A percentile compares a stretch with the other conserved stretches of the same genome.
Evolutionary conservation across 2,329 filamentous ascomycete genomes (phyloP).

Genomic region (Aspergillus pseudoterreus): DNA sequence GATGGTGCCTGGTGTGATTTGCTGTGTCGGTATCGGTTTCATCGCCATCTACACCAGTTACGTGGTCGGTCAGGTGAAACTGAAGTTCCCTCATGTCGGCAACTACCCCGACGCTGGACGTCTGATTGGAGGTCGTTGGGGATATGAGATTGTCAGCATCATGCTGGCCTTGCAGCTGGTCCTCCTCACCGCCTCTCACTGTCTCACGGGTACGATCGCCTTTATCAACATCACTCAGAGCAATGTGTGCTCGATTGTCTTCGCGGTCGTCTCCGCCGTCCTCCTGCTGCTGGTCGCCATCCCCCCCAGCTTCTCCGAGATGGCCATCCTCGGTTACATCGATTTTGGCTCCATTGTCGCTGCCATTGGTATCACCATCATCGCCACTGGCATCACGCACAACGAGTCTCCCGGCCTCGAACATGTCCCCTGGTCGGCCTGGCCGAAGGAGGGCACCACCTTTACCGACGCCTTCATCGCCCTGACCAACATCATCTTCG

Average conservation of each 20-base stretch:
- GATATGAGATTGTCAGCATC: slow-evolving; percentile 40
- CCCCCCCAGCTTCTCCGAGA: slow-evolving; percentile 35
- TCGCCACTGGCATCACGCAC: slow-evolving; percentile 30
- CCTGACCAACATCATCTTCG: slow-evolving; percentile 35
- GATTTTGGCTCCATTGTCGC: slow-evolving; percentile 34
- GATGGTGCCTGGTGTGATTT: slow-evolving; percentile 45
- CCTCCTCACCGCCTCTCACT: slow-evolving; percentile 43
- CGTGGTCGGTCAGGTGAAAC: slow-evolving; percentile 38
- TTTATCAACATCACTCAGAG: slow-evolving; percentile 41
- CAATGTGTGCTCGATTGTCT: slow-evolving; percentile 40
- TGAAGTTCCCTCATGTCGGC: slow-evolving; percentile 36
- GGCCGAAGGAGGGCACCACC: slow-evolving; percentile 25
- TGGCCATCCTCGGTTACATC: slow-evolving; percentile 36
- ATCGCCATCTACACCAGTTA: slow-evolving; percentile 43
- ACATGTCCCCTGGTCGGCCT: slow-evolving; percentile 27
- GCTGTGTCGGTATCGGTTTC: slow-evolving; percentile 37
- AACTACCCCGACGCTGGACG: slow-evolving; percentile 45
- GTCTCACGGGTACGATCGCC: slow-evolving; percentile 45
- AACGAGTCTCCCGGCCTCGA: slow-evolving; percentile 20
- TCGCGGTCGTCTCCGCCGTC: slow-evolving; percentile 40
- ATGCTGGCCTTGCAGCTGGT: slow-evolving; percentile 44
- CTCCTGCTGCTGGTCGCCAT: slow-evolving; percentile 31
- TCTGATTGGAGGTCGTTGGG: slow-evolving; percentile 41
- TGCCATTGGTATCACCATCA: slow-evolving; percentile 36
- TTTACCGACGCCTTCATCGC: slow-evolving; percentile 34